Evolutionary conservation across 495 filamentous ascomycete genomes (phyloP).

Genomic region (Penicillium nucicola): DNA sequence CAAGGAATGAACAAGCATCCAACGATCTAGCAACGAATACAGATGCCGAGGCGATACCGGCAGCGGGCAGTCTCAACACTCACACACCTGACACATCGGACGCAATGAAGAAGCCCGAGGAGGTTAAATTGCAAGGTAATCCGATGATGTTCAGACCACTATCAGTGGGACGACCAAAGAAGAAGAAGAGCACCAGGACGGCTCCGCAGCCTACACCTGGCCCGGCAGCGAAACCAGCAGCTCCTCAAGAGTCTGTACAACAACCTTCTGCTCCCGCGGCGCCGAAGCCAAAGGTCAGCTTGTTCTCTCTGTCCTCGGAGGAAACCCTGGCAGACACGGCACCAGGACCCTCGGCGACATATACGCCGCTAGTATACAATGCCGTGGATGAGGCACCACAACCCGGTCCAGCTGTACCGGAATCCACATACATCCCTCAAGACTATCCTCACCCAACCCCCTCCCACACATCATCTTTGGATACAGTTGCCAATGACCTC

Average conservation of each 20-base stretch:
- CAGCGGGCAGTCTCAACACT: slow-evolving; percentile 15
- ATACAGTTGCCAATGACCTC: slow-evolving; percentile 65
- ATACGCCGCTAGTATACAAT: slow-evolving; percentile 53
- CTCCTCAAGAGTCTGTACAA: slow-evolving; percentile 7
- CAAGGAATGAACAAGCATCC: slow-evolving; percentile 28
- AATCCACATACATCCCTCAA: slow-evolving; percentile 8
- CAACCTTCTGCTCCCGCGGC: slow-evolving; percentile 21
- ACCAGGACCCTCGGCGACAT: slow-evolving; percentile 20
- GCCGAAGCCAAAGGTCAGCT: slow-evolving; percentile 54
- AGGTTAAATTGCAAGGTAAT: slow-evolving; percentile 70
- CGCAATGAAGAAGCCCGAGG: slow-evolving; percentile 33
- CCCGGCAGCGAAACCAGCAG: slow-evolving; percentile 5
- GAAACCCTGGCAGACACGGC: slow-evolving; percentile 6
- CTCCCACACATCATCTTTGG: slow-evolving; percentile 34
- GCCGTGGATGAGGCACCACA: slow-evolving; percentile 23
- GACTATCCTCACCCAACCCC: slow-evolving; percentile 20
- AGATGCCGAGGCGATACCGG: slow-evolving; percentile 16
- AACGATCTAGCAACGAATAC: slow-evolving; percentile 3
- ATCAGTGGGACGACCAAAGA: slow-evolving; percentile 68
- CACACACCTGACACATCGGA: slow-evolving; percentile 5
- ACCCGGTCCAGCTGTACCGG: slow-evolving; percentile 18
- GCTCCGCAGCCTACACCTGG: slow-evolving; percentile 12
- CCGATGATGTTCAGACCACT: slow-evolving; percentile 85
- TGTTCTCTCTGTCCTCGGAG: slow-evolving; percentile 55
- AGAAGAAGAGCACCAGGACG: slow-evolving; percentile 49